These are phyloP conservation scores for Rhododendron molle DNA, from an alignment of 148 eudicot species.

Conservation along the genomic window DNA sequence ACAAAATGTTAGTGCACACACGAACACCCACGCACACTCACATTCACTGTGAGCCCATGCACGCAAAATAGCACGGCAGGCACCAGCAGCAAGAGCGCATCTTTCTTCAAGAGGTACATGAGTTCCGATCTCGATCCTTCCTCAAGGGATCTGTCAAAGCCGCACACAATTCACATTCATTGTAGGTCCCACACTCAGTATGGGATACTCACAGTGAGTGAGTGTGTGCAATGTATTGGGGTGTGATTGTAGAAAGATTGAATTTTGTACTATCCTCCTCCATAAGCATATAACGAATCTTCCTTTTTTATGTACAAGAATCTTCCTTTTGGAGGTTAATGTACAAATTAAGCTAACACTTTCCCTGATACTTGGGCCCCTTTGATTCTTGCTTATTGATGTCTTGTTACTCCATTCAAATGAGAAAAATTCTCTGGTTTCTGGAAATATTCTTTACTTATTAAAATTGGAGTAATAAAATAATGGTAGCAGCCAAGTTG, in stretches of 20 bases:
- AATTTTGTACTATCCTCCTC: too few relatives aligned
- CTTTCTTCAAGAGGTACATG: too few relatives aligned
- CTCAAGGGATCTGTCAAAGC: too few relatives aligned
- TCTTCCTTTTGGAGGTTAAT: conserved; percentile 1
- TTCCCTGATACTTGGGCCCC: background rate
- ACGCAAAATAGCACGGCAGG: background rate
- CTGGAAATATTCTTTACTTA: background rate
- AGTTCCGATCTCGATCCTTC: too few relatives aligned
- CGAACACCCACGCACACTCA: background rate
- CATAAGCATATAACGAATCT: background rate
- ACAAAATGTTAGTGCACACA: background rate
- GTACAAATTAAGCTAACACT: background rate
- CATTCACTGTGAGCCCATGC: background rate
- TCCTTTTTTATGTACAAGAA: background rate
- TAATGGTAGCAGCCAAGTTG: background rate
- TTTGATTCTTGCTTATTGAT: background rate
- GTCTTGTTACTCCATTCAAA: background rate
- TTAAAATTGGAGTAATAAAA: background rate
- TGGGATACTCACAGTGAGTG: too few relatives aligned
- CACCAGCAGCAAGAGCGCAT: too few relatives aligned
- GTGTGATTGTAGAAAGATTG: too few relatives aligned
- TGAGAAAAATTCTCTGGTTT: background rate
- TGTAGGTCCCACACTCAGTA: background rate
- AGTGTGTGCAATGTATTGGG: too few relatives aligned
- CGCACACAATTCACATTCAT: background rate